Conservation (phyloP, 495 filamentous ascomycete species). For the Glutinoglossum americanum region DNA sequence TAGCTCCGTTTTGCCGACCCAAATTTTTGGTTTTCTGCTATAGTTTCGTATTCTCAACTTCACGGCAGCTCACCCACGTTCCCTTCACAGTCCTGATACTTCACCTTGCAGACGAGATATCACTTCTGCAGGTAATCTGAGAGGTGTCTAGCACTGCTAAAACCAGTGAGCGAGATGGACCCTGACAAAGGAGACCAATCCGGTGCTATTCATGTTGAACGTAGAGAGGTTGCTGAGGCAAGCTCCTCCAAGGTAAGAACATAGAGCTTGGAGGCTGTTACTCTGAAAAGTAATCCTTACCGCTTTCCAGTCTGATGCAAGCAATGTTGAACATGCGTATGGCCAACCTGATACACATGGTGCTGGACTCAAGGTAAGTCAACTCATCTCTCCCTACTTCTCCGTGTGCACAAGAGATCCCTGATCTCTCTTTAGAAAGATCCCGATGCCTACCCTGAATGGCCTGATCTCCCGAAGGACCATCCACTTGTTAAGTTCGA, state of each 20-base stretch:
- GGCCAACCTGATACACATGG: no score
- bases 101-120: background rate
- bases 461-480: background rate
- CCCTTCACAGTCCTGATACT: no score
- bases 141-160: background rate
- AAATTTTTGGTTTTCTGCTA: background rate
- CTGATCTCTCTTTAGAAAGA: background rate
- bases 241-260: background rate
- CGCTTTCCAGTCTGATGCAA: background rate
- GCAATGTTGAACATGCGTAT: no score
- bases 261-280: background rate
- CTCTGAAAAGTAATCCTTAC: background rate
- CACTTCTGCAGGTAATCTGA: background rate
- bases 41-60: background rate
- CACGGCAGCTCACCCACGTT: no score
- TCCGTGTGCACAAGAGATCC: background rate
- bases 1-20: background rate
- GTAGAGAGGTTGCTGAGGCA: background rate
- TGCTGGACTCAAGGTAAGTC: background rate
- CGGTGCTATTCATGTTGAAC: no score
- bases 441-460: background rate
- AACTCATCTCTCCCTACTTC: background rate
- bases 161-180: background rate
- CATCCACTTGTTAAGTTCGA: background rate
- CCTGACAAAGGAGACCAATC: background rate